Base-by-base conservation (phyloP, 2,329 filamentous ascomycete genomes). In the Cladosporium sp. region DNA sequence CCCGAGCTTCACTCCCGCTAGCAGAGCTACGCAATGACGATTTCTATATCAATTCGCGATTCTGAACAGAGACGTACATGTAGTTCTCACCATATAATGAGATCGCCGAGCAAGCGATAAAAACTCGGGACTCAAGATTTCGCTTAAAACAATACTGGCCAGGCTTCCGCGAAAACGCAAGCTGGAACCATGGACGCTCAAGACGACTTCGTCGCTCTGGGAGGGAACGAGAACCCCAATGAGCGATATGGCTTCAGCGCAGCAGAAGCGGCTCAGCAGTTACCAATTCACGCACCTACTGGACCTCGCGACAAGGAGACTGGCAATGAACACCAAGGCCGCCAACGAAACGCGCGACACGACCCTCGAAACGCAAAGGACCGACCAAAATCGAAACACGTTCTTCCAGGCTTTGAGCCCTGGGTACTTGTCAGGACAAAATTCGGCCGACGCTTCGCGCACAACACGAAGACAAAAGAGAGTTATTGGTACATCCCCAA, bases 401-500 rank as follows among this genome's bases (percentile, higher is more conserved):
- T 84, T 6, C 95, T 99, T 54, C 93, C 93, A 0, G 89, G 89
- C 2, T 91, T 88, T 72, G 89, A 91, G 71, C 91, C 93, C 18
- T 99, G 95, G 95, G 79, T 96, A 0, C 82, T 99, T 3, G 92
- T 99, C n/a, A 91, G 90, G 75, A 99, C 95, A 0, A 97, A 92
- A 75, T 88, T 94, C 68, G 91, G 92, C 25, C 85, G 95, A 65
- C 86, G 93, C 61, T 99, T 99, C 74, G 93, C 93, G 2, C 91
- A 96, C 80, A 97, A 99, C 71, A 86, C 89, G 0, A 85, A 86
- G 63, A 97, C 94, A 70, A 91, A 94, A 43, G 85, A 93, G 70
- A 98, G 93, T 77, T 93, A 93, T 77, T 99, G 96, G 95, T 92
- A 92, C 73, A 95, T 97, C 72, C 95, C 95, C 0, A 87, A 92